phyloP scores from a whole-genome alignment of 345 rosid genomes.

The Carallia pectinifolia region DNA sequence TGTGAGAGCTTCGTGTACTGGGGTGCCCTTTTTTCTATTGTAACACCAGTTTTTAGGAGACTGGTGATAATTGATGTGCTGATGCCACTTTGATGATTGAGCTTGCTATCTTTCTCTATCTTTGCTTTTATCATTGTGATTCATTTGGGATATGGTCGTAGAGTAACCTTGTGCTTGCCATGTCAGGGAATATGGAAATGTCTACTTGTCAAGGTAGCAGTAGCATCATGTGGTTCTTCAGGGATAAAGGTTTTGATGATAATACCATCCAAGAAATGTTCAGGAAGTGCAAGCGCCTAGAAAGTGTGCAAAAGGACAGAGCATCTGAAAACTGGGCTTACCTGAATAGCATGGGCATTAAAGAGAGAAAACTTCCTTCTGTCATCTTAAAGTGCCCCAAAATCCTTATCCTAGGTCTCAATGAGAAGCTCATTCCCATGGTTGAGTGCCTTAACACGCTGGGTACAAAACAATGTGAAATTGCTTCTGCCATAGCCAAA shows the following conservation, averaged over 20 bases:
- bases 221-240: conserved; percentile 62
- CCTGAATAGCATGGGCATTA: conserved; percentile 58
- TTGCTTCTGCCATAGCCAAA: conserved; percentile 61
- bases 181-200: conserved; percentile 44
- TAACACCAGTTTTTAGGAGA: no score
- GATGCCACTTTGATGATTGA: no score
- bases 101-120: no score
- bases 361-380: conserved; percentile 64
- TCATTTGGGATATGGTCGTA: no score
- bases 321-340: conserved; percentile 77
- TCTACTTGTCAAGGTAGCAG: conserved; percentile 37
- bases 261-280: conserved; percentile 52
- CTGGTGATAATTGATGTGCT: no score
- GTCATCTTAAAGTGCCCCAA: conserved; percentile 69
- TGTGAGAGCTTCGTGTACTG: no score
- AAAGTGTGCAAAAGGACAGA: conserved; percentile 44
- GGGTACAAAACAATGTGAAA: conserved; percentile 48
- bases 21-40: no score
- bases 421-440: conserved; percentile 67
- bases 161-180: background rate
- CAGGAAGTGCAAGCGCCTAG: conserved; percentile 63
- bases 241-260: conserved; percentile 63
- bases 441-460: conserved; percentile 56
- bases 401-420: conserved; percentile 54
- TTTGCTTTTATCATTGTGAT: no score